Evolutionary conservation across 768 basidiomycete genomes (phyloP), one percentile per base, ranked within the genome.

Genomic region (Chlorophyllum brunneum): DNA sequence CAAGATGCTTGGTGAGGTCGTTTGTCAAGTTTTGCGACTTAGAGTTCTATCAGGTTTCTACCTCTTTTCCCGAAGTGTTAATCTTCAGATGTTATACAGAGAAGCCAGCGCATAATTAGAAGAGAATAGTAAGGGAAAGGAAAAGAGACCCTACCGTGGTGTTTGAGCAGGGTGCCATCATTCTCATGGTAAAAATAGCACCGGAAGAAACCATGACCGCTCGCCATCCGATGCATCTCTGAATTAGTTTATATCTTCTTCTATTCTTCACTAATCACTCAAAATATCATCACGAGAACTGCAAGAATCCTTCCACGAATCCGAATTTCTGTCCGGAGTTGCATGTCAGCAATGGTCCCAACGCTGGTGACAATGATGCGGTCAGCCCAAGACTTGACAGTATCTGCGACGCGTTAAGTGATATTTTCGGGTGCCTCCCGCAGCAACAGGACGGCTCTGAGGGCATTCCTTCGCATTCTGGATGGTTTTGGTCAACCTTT

Each of bases 401-500:
- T 46, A 18, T 29, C 15, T n/a, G 15, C 51, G 22, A 9, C 51
- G 9, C 36, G 22, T 15, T 20, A n/a, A 3, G 31, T 40, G 5
- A 13, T n/a, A 4, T 4, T 40, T 11, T 4, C 37, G 26, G 11
- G 30, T 30, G 11, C 27, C 11, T 20, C 24, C 15, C 26, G 37
- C 11, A 29, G 33, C 5, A 20, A n/a, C 10, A 44, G 34, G 16
- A 37, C 30, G 46, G 51, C 51, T 23, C 51, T 23, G 51, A 15
- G 5, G 51, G 51, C 22, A 23, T n/a, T 23, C 6, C 45, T 20
- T 20, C 37, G 15, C 43, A 18, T 11, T n/a, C 26, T n/a, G 51
- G 43, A n/a, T 43, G 51, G 6, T 10, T 39, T 30, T 53, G 51
- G 51, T 57, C 66, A 1, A n/a, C 62, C 66, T 11, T 30, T 65